Conservation (phyloP, 2,329 filamentous ascomycete species). For the Diaporthe capsici region DNA sequence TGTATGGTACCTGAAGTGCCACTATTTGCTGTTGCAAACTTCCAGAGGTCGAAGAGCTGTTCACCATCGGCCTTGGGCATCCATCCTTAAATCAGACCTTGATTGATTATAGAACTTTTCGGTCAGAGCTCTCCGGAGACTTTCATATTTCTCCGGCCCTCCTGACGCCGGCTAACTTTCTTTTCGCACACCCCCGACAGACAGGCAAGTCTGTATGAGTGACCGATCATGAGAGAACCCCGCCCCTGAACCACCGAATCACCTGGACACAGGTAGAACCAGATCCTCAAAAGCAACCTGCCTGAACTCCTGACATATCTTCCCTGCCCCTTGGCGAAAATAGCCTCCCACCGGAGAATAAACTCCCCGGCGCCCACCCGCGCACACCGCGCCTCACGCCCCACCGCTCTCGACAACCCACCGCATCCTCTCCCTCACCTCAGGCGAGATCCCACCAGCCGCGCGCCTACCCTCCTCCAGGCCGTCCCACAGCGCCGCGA, state of each 20-base stretch:
- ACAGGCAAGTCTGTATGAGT: background rate
- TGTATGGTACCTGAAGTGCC: background rate
- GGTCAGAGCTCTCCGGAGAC: background rate
- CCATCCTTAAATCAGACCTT: too few relatives aligned
- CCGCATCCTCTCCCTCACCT: background rate
- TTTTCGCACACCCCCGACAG: constrained; percentile 31
- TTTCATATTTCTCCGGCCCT: constrained; percentile 30
- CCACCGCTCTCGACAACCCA: background rate
- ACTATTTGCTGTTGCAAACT: background rate
- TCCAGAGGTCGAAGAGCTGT: background rate
- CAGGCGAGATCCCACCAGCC: background rate
- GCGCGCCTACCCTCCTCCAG: background rate
- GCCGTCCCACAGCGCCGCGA: background rate
- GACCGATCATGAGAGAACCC: background rate
- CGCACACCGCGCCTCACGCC: background rate
- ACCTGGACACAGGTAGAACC: background rate
- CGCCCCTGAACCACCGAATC: background rate
- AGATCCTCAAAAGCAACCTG: background rate
- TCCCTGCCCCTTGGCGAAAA: background rate
- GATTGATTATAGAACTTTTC: background rate
- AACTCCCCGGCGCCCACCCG: background rate
- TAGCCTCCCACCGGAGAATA: background rate
- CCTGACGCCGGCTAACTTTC: constrained; percentile 44
- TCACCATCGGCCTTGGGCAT: background rate
- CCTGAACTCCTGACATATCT: background rate